Conservation (phyloP, 129 eudicot genomes). For the Chrysanthemum makinoi region DNA sequence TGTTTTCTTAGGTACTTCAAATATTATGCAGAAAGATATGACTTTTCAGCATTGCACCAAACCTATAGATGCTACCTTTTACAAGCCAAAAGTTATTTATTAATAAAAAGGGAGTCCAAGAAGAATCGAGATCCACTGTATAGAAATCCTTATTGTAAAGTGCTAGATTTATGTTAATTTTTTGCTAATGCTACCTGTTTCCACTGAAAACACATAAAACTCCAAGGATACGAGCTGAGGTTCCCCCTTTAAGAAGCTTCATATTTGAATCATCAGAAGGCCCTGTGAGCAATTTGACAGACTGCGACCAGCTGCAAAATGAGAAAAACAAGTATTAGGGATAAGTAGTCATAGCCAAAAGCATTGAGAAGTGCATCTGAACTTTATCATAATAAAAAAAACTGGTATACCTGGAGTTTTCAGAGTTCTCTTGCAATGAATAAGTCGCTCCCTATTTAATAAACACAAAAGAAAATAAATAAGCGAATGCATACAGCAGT, state of each 20-base stretch:
- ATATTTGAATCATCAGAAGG: slow-evolving; percentile 77
- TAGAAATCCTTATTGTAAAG: neutral
- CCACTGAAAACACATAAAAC: slow-evolving; percentile 15
- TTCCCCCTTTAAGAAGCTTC: slow-evolving; percentile 59
- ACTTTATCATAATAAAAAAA: neutral
- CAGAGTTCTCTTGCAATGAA: slow-evolving; percentile 41
- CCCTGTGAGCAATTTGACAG: slow-evolving; percentile 71
- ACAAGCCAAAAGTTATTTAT: too few relatives aligned
- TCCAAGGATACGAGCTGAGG: slow-evolving; percentile 84
- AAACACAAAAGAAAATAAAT: slow-evolving; percentile 4
- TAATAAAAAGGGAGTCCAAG: too few relatives aligned
- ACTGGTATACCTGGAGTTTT: slow-evolving; percentile 46
- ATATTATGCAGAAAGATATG: too few relatives aligned
- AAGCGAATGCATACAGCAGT: slow-evolving; percentile 1
- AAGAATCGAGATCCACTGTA: too few relatives aligned
- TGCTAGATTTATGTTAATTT: neutral
- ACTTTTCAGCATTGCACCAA: too few relatives aligned
- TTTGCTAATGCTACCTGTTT: neutral
- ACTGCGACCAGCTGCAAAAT: slow-evolving; percentile 55
- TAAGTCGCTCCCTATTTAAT: slow-evolving; percentile 41
- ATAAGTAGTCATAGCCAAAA: neutral
- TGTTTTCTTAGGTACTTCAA: too few relatives aligned
- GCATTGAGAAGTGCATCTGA: slow-evolving; percentile 8
- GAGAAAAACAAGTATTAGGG: slow-evolving; percentile 1
- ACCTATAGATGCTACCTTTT: too few relatives aligned